phyloP scores from a whole-genome alignment of 2,329 filamentous ascomycete genomes.

The Aureobasidium sp. region DNA sequence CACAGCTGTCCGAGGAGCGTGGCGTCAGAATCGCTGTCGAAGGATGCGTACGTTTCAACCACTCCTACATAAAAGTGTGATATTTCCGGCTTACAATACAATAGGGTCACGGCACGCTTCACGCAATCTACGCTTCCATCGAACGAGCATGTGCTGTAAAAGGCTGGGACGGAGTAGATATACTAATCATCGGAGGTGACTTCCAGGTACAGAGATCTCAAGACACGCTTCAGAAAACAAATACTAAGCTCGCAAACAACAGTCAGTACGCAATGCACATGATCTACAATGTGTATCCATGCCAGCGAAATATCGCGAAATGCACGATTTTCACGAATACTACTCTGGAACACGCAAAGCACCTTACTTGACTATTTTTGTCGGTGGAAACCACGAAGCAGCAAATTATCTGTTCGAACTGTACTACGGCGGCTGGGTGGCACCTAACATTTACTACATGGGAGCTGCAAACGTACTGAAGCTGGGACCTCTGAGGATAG shows the following conservation, averaged over 20 bases:
- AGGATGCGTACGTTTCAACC: constrained; percentile 73
- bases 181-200: constrained; percentile 96
- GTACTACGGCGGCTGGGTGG: constrained; percentile 97
- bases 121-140: constrained; percentile 91
- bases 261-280: constrained; percentile 88
- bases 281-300: constrained; percentile 93
- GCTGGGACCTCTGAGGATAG: constrained; percentile 86
- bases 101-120: constrained; percentile 90
- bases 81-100: constrained; percentile 27
- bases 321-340: constrained; percentile 96
- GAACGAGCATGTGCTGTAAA: constrained; percentile 72
- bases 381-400: constrained; percentile 96
- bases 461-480: constrained; percentile 92
- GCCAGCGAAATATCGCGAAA: constrained; percentile 84
- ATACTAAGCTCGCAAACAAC: constrained; percentile 1
- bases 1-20: constrained; percentile 23
- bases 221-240: neutral
- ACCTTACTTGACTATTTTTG: constrained; percentile 91
- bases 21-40: constrained; percentile 83
- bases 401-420: constrained; percentile 92
- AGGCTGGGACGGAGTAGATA: constrained; percentile 84
- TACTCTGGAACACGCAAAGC: constrained; percentile 83
- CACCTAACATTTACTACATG: constrained; percentile 97
- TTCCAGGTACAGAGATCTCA: constrained; percentile 74
- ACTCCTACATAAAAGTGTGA: constrained; percentile 12